Percentiles rank a stretch among this genome's conserved stretches.
Evolutionary conservation across 1,284 basidiomycete genomes (phyloP).

Genomic region (Ceratobasidium sp.): DNA sequence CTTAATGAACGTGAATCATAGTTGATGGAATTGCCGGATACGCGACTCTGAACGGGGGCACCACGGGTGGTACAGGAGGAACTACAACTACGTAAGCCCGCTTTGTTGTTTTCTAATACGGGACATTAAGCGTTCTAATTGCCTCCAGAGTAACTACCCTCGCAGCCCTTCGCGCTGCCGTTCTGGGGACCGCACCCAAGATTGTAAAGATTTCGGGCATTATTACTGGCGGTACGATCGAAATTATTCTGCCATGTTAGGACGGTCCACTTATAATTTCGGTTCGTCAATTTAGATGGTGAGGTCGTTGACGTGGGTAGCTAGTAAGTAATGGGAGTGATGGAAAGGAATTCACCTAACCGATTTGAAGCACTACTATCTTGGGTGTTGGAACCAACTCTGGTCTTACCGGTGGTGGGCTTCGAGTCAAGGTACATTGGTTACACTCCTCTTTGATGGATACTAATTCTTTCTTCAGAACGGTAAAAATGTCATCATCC

Average conservation of each 20-base stretch:
- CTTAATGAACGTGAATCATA: no score
- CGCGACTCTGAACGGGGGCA: constrained; percentile 34
- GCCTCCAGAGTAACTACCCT: constrained; percentile 36
- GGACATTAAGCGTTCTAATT: no score
- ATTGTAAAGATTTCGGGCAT: no score
- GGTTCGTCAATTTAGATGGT: constrained; percentile 4
- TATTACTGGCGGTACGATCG: constrained; percentile 26
- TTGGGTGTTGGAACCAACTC: constrained; percentile 20
- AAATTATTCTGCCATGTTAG: neutral
- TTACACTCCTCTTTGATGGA: neutral
- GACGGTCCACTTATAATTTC: neutral
- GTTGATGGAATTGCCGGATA: constrained; percentile 28
- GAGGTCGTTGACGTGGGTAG: constrained; percentile 37
- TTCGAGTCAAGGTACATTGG: constrained; percentile 34
- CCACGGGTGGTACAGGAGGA: constrained; percentile 35
- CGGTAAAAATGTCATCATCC: constrained; percentile 40
- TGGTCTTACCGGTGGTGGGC: constrained; percentile 37
- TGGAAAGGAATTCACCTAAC: neutral
- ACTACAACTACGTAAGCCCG: constrained; percentile 9
- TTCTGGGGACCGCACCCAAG: constrained; percentile 36
- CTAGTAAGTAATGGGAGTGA: constrained; percentile 4
- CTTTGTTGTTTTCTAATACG: no score
- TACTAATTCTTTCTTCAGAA: constrained; percentile 14
- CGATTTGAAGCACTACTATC: constrained; percentile 4
- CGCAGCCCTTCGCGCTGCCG: constrained; percentile 37